A percentile compares a stretch with the other conserved stretches of the same genome.
These are phyloP conservation scores for Dacryopinax spathularia DNA, from an alignment of 768 basidiomycete genomes.

Conservation along the genomic window DNA sequence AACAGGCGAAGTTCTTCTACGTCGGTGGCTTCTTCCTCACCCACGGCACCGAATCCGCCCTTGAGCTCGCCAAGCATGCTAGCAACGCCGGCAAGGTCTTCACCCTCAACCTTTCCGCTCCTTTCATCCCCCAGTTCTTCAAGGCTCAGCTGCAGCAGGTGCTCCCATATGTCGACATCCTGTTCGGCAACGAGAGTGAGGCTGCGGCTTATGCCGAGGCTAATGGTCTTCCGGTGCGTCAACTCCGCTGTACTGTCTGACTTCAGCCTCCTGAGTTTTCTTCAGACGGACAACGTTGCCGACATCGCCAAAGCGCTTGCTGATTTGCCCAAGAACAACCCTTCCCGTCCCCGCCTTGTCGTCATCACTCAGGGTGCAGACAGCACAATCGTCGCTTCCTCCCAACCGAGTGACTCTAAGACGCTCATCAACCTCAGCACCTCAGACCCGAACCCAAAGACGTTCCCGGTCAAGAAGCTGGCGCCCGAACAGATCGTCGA, in stretches of 20 bases:
- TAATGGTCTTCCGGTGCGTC: constrained; percentile 43
- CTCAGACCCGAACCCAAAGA: constrained; percentile 20
- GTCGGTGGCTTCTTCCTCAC: constrained; percentile 96
- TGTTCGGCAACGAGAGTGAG: constrained; percentile 95
- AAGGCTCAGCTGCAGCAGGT: constrained; percentile 62
- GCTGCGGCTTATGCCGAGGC: constrained; percentile 74
- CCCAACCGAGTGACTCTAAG: constrained; percentile 41
- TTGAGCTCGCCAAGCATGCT: constrained; percentile 65
- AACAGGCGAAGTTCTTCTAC: constrained; percentile 76
- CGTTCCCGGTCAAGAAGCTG: constrained; percentile 45
- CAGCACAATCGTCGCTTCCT: constrained; percentile 60
- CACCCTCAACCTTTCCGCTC: constrained; percentile 86
- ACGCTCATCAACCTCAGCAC: not conserved
- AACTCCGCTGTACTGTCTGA: not conserved
- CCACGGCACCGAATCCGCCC: constrained; percentile 61
- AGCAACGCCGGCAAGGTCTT: constrained; percentile 70
- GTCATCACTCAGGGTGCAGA: constrained; percentile 83
- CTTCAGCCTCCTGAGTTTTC: not conserved
- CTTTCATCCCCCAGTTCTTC: constrained; percentile 95
- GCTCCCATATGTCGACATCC: constrained; percentile 69
- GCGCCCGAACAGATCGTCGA: constrained; percentile 63
- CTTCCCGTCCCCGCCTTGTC: constrained; percentile 61
- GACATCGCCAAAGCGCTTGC: constrained; percentile 66
- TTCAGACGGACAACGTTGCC: constrained; percentile 44
- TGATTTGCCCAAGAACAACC: constrained; percentile 57